Base-by-base conservation (phyloP, 805 yeast species). In the Torulaspora gathmanii region DNA sequence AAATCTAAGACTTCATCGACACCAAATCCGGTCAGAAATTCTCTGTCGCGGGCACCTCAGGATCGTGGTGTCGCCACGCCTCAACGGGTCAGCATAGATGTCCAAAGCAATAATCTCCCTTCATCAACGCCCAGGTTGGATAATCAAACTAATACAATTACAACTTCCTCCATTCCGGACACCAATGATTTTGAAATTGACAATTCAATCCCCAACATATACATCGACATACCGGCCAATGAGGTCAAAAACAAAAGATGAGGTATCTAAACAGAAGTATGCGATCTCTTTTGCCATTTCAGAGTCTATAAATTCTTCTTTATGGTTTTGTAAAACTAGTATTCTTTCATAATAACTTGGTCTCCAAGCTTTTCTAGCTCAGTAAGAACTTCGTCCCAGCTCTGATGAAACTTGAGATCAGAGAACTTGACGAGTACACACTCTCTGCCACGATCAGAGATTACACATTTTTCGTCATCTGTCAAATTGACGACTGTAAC, bases 391-490 rank as follows among this genome's bases (percentile, higher is more conserved):
- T 54, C 46, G n/a, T 53, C 61, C 95, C 95, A 86, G 20, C 67
- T 64, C 6, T 50, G 52, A 30, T 71, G 75, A 57, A 86, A 86
- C 20, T 66, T 70, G 15, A 64, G 66, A 58, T 85, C 86, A 4
- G 87, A 78, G 57, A 87, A 86, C 58, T 77, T 74, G 40, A 73
- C 70, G 25, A 64, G 48, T 9, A 72, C 79, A 47, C 74, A 61
- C n/a, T 64, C 57, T 36, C 58, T 53, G 5, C 77, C 89, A 31
- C 77, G 61, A 9, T 58, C 48, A 13, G 85, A 70, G 54, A 77
- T 75, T 3, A 50, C 54, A 1, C 55, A 46, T 44, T 74, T 68
- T 16, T 70, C 73, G 0, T 53, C 53, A 1, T 67, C 68, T 1
- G 66, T 47, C 25, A 74, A 61, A 9, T 71, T 54, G 28, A 73